Percentiles rank a stretch among this genome's conserved stretches.
Conservation (phyloP, 805 yeast genomes). For the Candida adriatica region DNA sequence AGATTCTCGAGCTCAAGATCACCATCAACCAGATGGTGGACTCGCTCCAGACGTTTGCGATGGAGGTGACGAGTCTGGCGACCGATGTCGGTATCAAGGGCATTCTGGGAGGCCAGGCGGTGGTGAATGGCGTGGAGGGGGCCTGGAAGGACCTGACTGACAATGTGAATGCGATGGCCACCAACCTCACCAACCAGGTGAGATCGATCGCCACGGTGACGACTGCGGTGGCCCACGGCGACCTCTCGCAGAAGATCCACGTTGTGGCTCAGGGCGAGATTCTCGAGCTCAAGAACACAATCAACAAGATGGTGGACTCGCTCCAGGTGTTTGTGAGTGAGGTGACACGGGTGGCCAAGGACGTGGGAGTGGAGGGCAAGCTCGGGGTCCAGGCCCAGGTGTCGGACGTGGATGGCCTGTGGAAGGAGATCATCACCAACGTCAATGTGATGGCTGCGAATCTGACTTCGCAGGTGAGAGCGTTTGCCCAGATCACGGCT, state of each 20-base stretch:
- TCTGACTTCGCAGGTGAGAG: conserved; percentile 86
- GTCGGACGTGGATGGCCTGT: conserved; percentile 81
- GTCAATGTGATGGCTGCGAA: conserved; percentile 94
- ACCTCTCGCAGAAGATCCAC: conserved; percentile 79
- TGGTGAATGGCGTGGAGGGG: conserved; percentile 86
- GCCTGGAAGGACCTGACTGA: conserved; percentile 89
- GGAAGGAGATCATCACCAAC: conserved; percentile 89
- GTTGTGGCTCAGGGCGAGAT: conserved; percentile 91
- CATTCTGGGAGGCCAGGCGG: conserved; percentile 87
- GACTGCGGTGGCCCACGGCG: conserved; percentile 92
- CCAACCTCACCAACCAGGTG: conserved; percentile 84
- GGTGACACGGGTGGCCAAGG: conserved; percentile 85
- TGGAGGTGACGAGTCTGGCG: conserved; percentile 85
- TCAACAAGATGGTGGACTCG: conserved; percentile 90
- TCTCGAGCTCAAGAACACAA: conserved; percentile 75
- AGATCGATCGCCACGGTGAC: conserved; percentile 91
- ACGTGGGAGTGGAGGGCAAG: conserved; percentile 91
- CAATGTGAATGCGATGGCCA: conserved; percentile 89
- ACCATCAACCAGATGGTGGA: conserved; percentile 94
- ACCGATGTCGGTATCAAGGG: conserved; percentile 93
- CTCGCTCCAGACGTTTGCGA: conserved; percentile 78
- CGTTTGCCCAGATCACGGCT: conserved; percentile 88
- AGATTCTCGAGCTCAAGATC: conserved; percentile 73
- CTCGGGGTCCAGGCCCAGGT: conserved; percentile 91
- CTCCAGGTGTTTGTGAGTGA: conserved; percentile 82